phyloP scores from a whole-genome alignment of 148 eudicot species.

The Cornus suecica region DNA sequence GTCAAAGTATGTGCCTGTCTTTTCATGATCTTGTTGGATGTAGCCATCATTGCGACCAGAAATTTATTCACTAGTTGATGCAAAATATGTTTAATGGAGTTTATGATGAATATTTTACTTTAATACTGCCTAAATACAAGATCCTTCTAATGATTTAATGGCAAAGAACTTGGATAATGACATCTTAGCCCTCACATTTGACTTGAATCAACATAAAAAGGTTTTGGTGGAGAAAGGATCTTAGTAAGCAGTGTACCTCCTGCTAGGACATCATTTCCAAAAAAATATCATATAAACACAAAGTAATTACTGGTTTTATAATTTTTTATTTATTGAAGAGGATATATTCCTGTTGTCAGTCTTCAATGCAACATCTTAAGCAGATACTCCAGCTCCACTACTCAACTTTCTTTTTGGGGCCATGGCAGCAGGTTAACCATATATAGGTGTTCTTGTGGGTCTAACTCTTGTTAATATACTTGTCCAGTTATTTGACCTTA shows the following conservation, averaged over 20 bases:
- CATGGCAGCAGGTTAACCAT: not conserved
- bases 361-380: not conserved
- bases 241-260: not conserved
- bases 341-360: not conserved
- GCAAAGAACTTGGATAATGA: no score
- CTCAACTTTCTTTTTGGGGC: not conserved
- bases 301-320: not conserved
- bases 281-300: not conserved
- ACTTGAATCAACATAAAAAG: not conserved
- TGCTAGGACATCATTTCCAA: not conserved
- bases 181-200: not conserved
- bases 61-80: no score
- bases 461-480: not conserved
- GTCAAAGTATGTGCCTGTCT: no score
- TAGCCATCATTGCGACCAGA: no score
- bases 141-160: no score
- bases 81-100: no score
- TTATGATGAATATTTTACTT: no score
- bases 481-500: not conserved
- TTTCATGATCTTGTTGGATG: no score
- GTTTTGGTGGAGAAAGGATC: not conserved
- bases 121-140: no score
- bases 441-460: not conserved
- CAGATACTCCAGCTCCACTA: not conserved
- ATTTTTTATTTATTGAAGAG: not conserved